A percentile compares a stretch with the other conserved stretches of the same genome.
Evolutionary conservation across 345 rosid genomes (phyloP).

Genomic region (Salix koriyanagi): DNA sequence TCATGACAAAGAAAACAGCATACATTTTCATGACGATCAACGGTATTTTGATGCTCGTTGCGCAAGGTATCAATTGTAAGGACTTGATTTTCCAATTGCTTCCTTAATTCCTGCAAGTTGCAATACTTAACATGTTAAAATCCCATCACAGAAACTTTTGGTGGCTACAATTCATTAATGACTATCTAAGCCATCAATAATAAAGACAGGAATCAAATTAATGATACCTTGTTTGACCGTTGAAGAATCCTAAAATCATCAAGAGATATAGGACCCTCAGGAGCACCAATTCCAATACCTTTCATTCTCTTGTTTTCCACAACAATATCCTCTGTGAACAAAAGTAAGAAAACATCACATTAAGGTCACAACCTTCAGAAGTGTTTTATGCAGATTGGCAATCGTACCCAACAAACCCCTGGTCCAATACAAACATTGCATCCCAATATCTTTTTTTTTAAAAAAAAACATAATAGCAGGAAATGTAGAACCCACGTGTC

Average conservation of each 20-base stretch:
- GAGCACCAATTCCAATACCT: conserved; percentile 90
- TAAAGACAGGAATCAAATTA: conserved; percentile 3
- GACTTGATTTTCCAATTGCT: conserved; percentile 83
- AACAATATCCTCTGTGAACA: conserved; percentile 51
- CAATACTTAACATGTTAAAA: conserved; percentile 2
- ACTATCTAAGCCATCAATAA: conserved; percentile 9
- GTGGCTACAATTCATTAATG: neutral
- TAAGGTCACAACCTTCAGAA: no score
- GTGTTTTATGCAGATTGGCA: neutral
- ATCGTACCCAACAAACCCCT: neutral
- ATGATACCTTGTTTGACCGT: conserved; percentile 71
- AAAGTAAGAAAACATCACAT: neutral
- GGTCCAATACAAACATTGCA: neutral
- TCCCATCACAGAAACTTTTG: neutral
- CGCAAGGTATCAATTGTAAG: conserved; percentile 60
- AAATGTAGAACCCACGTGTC: neutral
- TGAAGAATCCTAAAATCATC: conserved; percentile 97
- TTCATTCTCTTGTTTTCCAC: conserved; percentile 69
- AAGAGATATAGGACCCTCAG: conserved; percentile 90
- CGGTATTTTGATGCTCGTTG: conserved; percentile 52
- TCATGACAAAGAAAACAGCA: conserved; percentile 8
- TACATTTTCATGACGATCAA: conserved; percentile 67
- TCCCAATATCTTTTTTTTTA: neutral
- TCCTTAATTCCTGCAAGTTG: conserved; percentile 73
- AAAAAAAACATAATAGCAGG: neutral